Percentiles rank a stretch among this genome's conserved stretches.
These are phyloP conservation scores for Boletus rufocinnamomeus DNA, from an alignment of 768 basidiomycete genomes.

Conservation along the genomic window DNA sequence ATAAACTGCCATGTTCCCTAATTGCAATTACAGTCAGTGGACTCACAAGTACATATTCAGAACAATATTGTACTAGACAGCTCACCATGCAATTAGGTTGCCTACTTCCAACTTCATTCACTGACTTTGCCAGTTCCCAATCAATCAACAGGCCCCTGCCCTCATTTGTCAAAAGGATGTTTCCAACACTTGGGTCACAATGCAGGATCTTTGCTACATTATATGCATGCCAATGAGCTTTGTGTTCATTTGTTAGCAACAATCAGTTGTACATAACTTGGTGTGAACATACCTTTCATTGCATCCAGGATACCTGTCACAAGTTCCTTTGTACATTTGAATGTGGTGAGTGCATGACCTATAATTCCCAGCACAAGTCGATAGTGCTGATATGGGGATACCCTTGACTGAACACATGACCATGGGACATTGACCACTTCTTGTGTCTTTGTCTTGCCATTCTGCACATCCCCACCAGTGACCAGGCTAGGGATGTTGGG, in stretches of 20 bases:
- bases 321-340: background rate
- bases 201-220: constrained; percentile 21
- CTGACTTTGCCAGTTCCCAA: constrained; percentile 21
- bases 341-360: background rate
- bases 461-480: background rate
- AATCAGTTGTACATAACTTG: background rate
- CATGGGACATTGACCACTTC: background rate
- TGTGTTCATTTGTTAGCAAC: background rate
- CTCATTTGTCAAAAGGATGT: background rate
- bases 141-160: constrained; percentile 22
- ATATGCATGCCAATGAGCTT: constrained; percentile 28
- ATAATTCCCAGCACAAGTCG: background rate
- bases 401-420: background rate
- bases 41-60: background rate
- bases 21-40: too few relatives aligned
- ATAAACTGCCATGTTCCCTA: background rate
- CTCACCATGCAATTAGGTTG: too few relatives aligned
- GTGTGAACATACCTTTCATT: background rate
- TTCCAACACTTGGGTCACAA: constrained; percentile 26
- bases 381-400: constrained; percentile 2
- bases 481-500: constrained; percentile 6
- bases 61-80: background rate
- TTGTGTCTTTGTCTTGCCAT: background rate
- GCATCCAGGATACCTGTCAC: background rate
- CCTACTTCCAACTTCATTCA: too few relatives aligned